Evolutionary conservation across 2,329 filamentous ascomycete species (phyloP), one percentile per base, ranked within the genome.

Genomic region (Pseudocercospora musae): DNA sequence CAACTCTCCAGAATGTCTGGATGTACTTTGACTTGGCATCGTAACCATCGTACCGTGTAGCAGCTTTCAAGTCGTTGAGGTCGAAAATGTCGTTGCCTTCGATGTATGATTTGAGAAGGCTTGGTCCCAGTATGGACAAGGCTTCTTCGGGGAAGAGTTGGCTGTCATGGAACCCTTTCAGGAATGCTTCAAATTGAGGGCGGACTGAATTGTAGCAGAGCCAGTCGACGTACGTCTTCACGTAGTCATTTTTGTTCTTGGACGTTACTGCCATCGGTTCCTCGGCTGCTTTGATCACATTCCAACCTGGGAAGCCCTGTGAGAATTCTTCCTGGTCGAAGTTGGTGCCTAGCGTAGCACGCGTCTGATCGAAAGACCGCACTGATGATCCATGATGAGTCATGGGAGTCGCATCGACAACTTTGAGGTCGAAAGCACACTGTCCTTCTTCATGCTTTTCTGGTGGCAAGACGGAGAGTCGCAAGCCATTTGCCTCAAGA

Each of bases 21-120:
- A 99, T 87, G 0, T 89, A 86, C 13, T 81, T 85, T 67, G 95
- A 88, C 0, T 80, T 81, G 0, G 86, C 80, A 50, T 88, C 85
- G 81, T 91, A 98, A 13, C 90, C 91, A 50, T 95, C 90, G 75
- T 98, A 98, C 15, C 87, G 87, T 0, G 91, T 82, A 62, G 88
- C 85, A 2, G 83, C 82, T 66, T 89, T 85, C 8, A 98, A 84
- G 66, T 90, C 89, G 0, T 82, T 71, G 4, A 96, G 82, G 72
- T 96, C 89, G 67, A 98, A 93, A 33, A 89, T 84, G 69, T 91
- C 89, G 1, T 88, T 83, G 25, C 95, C 95, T 79, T 98, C 93
- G 0, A 97, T 84, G 0, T 97, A 79, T 1, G 85, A 85, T 73
- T 93, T 91, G 7, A 99, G 81, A 0, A 89, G 84, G 0, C 82